Evolutionary conservation across 495 filamentous ascomycete genomes (phyloP).

Genomic region (Penicillium mononematosum): DNA sequence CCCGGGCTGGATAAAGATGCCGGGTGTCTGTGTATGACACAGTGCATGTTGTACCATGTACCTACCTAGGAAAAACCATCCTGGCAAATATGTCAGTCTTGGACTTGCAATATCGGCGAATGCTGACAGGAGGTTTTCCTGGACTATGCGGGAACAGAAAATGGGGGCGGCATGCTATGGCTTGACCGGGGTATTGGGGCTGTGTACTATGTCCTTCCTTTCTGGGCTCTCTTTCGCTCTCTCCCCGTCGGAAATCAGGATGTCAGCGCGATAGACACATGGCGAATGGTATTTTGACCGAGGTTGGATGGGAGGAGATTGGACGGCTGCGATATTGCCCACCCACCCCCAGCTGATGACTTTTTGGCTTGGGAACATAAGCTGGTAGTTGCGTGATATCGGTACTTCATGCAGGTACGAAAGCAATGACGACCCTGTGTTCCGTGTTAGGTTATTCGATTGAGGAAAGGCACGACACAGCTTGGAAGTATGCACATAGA

Average conservation of each 20-base stretch:
- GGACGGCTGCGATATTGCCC: conserved; percentile 1
- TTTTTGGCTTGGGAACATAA: not conserved
- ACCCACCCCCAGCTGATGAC: not conserved
- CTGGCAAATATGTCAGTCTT: not conserved
- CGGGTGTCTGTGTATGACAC: not conserved
- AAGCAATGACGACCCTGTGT: not conserved
- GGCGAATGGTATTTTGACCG: not conserved
- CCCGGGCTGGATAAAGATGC: not conserved
- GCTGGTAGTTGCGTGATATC: not conserved
- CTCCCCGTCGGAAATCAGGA: not conserved
- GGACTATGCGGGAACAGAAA: not conserved
- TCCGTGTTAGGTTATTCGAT: not conserved
- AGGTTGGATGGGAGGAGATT: not conserved
- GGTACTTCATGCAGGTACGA: conserved; percentile 1
- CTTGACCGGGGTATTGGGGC: not conserved
- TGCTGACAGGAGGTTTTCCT: not conserved
- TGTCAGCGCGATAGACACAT: not conserved
- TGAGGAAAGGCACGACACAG: not conserved
- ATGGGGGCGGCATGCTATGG: not conserved
- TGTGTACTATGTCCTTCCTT: not conserved
- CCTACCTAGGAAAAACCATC: not conserved
- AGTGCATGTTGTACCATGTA: not conserved
- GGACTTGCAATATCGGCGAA: not conserved
- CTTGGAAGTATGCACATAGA: too few species aligned
- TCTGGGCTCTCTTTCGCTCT: too few species aligned